Percentiles rank a stretch among this genome's conserved stretches.
phyloP scores from a whole-genome alignment of 2,329 filamentous ascomycete genomes.

The Microdochium nivale region DNA sequence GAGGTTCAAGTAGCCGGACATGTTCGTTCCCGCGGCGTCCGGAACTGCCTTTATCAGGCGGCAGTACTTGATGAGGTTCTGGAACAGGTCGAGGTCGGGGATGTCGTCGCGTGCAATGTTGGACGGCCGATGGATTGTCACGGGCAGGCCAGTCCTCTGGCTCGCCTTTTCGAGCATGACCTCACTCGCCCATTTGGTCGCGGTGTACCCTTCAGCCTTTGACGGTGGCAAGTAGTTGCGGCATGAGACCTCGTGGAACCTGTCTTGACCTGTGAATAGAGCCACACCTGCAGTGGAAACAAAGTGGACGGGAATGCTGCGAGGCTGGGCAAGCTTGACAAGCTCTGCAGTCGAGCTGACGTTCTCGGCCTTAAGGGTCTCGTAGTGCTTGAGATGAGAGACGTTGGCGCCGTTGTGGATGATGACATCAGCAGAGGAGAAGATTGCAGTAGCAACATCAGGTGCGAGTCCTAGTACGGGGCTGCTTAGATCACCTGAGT shows the following conservation, averaged over 20 bases:
- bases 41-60: background rate
- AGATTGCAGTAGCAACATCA: constrained; percentile 6
- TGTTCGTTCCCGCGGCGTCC: background rate
- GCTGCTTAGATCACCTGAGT: constrained; percentile 3
- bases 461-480: constrained; percentile 2
- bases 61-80: background rate
- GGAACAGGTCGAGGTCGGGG: constrained; percentile 2
- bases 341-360: constrained; percentile 23
- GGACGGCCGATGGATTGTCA: constrained; percentile 3
- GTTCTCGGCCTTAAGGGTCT: constrained; percentile 22
- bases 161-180: constrained; percentile 10
- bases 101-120: constrained; percentile 1
- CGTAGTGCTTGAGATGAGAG: constrained; percentile 26
- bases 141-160: background rate
- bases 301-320: constrained; percentile 24
- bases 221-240: constrained; percentile 3
- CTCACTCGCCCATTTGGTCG: constrained; percentile 16
- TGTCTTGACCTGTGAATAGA: background rate
- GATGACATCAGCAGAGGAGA: constrained; percentile 28
- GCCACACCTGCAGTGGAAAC: constrained; percentile 20
- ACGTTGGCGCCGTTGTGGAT: constrained; percentile 40
- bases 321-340: constrained; percentile 5
- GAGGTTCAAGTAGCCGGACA: background rate
- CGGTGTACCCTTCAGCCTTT: constrained; percentile 11
- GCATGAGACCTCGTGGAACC: background rate